These are phyloP conservation scores for Endocalyx cinctus DNA, from an alignment of 2,329 filamentous ascomycete genomes.

Conservation along the genomic window DNA sequence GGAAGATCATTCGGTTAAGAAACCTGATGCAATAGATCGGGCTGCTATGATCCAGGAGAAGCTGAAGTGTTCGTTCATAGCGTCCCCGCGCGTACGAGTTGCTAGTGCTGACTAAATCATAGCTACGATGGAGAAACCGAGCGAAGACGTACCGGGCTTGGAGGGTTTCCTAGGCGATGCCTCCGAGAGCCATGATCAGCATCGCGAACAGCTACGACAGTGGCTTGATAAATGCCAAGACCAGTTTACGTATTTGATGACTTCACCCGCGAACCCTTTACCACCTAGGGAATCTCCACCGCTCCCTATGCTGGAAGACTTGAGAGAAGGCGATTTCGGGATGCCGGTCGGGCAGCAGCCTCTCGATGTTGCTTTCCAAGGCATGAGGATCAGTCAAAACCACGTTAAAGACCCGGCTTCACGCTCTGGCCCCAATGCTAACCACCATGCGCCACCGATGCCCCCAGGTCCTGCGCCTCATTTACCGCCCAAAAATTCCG, in stretches of 20 bases:
- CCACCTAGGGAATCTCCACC: conserved; percentile 61
- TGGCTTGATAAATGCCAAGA: conserved; percentile 62
- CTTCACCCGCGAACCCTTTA: conserved; percentile 60
- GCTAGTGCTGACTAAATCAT: conserved; percentile 12
- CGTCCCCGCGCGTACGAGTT: background rate
- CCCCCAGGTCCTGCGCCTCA: conserved; percentile 33
- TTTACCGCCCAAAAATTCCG: conserved; percentile 30
- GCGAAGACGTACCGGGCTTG: conserved; percentile 35
- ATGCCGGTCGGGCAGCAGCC: conserved; percentile 38
- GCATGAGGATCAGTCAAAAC: conserved; percentile 45
- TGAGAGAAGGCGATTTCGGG: conserved; percentile 52
- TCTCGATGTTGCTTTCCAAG: conserved; percentile 30
- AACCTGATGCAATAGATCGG: conserved; percentile 35
- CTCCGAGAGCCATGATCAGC: conserved; percentile 32
- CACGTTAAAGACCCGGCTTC: conserved; percentile 50
- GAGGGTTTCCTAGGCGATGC: conserved; percentile 32
- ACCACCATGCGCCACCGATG: conserved; percentile 53
- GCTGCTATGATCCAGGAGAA: conserved; percentile 53
- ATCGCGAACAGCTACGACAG: conserved; percentile 49
- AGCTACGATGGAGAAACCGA: conserved; percentile 39
- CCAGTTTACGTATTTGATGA: conserved; percentile 65
- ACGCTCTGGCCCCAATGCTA: conserved; percentile 47
- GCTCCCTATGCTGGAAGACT: conserved; percentile 53
- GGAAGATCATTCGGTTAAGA: conserved; percentile 43
- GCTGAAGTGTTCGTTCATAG: conserved; percentile 43